Base-by-base conservation (phyloP, 805 yeast species). In the Wickerhamia fluorescens region DNA sequence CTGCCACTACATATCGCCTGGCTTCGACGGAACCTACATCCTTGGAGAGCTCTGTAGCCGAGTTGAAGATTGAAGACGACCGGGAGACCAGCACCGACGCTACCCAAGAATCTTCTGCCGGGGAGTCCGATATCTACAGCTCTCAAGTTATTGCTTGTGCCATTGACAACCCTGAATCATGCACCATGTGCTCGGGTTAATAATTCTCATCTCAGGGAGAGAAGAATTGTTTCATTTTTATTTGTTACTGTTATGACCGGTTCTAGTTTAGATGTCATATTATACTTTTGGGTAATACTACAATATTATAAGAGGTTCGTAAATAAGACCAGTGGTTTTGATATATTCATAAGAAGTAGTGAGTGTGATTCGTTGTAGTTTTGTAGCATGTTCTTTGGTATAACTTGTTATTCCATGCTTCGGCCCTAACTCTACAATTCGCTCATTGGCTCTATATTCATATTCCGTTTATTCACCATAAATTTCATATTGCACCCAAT, bases 171-270 rank as follows among this genome's bases (percentile, higher is more conserved):
- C 96, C 96, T 35, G 97, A 85, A 65, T 76, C 97, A 28, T 89
- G 98, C 65, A 89, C 89, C 53, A 92, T 92, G 97, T 92, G 98
- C 69, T 89, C 97, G 36, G 97, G 97, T 67, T 92, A 64, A 59
- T 10, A n/a, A 20, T 22, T 16, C 24, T 16, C 12, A n/a, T 25
- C 19, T 17, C 8, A 14, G n/a, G n/a, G n/a, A n/a, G n/a, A n/a
- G n/a, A n/a, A n/a, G n/a, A n/a, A n/a, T n/a, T n/a, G n/a, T n/a
- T n/a, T n/a, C n/a, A n/a, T n/a, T n/a, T n/a, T n/a, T n/a, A n/a
- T n/a, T n/a, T n/a, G n/a, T n/a, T n/a, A n/a, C n/a, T n/a, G n/a
- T n/a, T n/a, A n/a, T n/a, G n/a, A n/a, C n/a, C n/a, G n/a, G n/a
- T n/a, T n/a, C n/a, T n/a, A n/a, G n/a, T n/a, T n/a, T n/a, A 30